Conservation (phyloP, 176 grass and related monocot genomes). For the Rhipidocladum racemiflorum region DNA sequence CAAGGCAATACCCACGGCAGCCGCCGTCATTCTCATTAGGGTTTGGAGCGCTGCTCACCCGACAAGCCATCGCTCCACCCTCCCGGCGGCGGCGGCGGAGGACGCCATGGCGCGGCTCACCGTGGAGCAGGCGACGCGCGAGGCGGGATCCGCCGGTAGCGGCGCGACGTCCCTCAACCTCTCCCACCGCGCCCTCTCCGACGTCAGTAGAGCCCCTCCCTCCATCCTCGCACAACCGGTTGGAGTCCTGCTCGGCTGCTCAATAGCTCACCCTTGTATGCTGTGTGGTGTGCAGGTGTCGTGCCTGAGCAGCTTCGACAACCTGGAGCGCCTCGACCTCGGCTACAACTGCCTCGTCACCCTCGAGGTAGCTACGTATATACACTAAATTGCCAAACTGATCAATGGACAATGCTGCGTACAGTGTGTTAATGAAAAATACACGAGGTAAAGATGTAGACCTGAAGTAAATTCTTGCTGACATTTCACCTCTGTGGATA, state of each 20-base stretch:
- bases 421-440: background rate
- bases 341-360: constrained; percentile 80
- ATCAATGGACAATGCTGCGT: background rate
- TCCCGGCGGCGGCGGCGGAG: background rate
- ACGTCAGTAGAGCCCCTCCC: constrained; percentile 28
- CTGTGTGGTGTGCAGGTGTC: constrained; percentile 51
- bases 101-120: constrained; percentile 60
- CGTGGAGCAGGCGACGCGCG: constrained; percentile 62
- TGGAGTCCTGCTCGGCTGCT: background rate
- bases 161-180: constrained; percentile 47
- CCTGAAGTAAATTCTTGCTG: background rate
- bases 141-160: constrained; percentile 35
- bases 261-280: constrained; percentile 7
- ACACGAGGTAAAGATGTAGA: background rate
- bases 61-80: background rate
- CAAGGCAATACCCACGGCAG: no score
- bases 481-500: background rate
- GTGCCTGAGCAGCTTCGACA: constrained; percentile 60
- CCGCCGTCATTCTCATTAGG: background rate
- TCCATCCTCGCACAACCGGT: background rate
- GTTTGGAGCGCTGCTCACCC: background rate
- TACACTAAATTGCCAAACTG: background rate
- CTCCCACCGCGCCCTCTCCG: constrained; percentile 71
- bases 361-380: constrained; percentile 50
- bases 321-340: constrained; percentile 86